Evolutionary conservation across 805 yeast species (phyloP).

Genomic region (Monosporozyma siamensis): DNA sequence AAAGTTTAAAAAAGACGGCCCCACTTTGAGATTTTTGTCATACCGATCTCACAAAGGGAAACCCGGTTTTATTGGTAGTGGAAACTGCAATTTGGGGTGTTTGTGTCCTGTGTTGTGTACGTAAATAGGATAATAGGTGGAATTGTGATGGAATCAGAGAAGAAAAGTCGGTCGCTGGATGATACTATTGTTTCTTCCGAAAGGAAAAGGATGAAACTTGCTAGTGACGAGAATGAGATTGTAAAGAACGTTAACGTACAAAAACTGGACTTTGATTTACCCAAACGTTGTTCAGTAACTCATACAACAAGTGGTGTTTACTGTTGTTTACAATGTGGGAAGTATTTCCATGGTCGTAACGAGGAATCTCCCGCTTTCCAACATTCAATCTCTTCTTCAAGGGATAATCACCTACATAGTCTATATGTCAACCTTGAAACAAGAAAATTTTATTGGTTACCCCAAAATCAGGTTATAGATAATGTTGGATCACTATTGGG

Average conservation of each 20-base stretch:
- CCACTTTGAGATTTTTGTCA: too few species aligned
- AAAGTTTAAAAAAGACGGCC: too few species aligned
- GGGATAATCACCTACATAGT: constrained; percentile 42
- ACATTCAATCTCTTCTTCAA: constrained; percentile 56
- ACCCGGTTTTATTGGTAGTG: too few species aligned
- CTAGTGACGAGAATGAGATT: background rate
- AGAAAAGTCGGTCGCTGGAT: background rate
- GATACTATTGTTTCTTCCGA: background rate
- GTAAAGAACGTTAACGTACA: constrained; percentile 15
- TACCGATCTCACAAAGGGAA: too few species aligned
- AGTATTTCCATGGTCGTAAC: constrained; percentile 60
- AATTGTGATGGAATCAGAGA: too few species aligned
- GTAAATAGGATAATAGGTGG: too few species aligned
- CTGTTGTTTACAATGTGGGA: constrained; percentile 68
- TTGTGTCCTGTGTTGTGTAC: too few species aligned
- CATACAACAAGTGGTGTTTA: constrained; percentile 54
- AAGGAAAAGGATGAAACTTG: background rate
- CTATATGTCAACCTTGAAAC: constrained; percentile 48
- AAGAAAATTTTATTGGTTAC: constrained; percentile 46
- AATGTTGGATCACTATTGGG: constrained; percentile 7
- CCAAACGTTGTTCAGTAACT: constrained; percentile 55
- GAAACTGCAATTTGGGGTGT: too few species aligned
- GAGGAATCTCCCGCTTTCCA: constrained; percentile 54
- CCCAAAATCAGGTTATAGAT: constrained; percentile 27
- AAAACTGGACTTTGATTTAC: constrained; percentile 56